phyloP scores from a whole-genome alignment of 345 rosid species.

The Reutealis trisperma region DNA sequence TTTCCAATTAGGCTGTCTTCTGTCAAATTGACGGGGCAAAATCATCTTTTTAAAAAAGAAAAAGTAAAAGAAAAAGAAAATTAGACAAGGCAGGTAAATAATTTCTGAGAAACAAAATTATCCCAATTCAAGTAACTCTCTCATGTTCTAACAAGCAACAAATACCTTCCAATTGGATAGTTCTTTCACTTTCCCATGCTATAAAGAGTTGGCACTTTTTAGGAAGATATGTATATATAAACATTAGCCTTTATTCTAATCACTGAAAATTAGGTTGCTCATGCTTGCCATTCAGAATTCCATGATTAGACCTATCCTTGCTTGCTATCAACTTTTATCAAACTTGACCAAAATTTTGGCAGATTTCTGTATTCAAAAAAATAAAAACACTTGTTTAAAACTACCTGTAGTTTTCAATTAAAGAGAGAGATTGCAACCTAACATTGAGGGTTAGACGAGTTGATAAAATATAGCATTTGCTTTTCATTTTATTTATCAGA shows the following conservation, averaged over 20 bases:
- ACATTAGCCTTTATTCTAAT: background rate
- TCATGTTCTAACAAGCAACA: background rate
- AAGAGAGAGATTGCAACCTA: too few species aligned
- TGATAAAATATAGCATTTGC: too few species aligned
- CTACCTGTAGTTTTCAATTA: background rate
- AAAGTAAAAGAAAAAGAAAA: too few species aligned
- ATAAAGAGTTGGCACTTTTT: background rate
- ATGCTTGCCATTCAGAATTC: background rate
- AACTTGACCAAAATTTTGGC: conserved; percentile 1
- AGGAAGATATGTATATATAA: background rate
- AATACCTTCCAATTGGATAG: conserved; percentile 1
- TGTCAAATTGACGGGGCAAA: background rate
- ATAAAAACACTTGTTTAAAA: background rate
- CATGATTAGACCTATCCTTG: background rate
- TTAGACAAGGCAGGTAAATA: background rate
- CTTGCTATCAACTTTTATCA: background rate
- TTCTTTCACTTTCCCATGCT: background rate
- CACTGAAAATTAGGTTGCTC: background rate
- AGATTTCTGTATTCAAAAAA: background rate
- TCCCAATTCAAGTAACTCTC: background rate
- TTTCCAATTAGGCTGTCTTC: background rate
- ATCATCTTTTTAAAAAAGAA: too few species aligned
- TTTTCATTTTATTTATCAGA: too few species aligned
- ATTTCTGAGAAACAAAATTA: background rate
- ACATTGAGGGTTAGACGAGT: too few species aligned